Evolutionary conservation across 768 basidiomycete genomes (phyloP), one percentile per base, ranked within the genome.

Genomic region (Clavaria fumosa): DNA sequence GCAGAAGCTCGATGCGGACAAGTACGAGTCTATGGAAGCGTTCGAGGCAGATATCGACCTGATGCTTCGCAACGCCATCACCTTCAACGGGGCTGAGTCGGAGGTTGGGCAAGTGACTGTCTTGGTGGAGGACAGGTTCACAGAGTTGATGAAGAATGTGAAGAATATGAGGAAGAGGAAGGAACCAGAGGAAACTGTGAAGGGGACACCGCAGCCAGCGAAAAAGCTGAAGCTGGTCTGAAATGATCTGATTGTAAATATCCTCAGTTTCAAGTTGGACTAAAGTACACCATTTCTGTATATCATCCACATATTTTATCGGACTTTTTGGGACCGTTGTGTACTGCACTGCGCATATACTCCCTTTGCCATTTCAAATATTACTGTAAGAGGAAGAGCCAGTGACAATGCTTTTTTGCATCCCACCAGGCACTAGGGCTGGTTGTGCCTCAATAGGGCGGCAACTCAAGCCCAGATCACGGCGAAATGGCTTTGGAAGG

Each of bases 1-100:
- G 43, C 66, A 66, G 49, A 88, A 80, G 53, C 63, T 96, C 41
- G 82, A 88, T 41, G 60, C 59, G 23, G 88, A 89, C 60, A 80
- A 78, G 55, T 91, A 91, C 53, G 75, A 79, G 22, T 69, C 74
- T 2, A 56, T 75, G 36, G 80, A 83, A 32, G 74, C 73, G 2
- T 77, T 93, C 49, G 80, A 85, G 51, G 79, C 75, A 2, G 93
- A 97, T 52, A 58, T 91, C 38, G 72, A 79, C 31, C 67, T 91
- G 30, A 93, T 97, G 89, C 57, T 86, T 41, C 60, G 71, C 42
- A 97, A 96, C 51, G 86, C 91, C 11, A 70, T 82, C 53, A 71
- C 67, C 37, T 97, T 95, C 67, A 97, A 97, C 46, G 82, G 81
- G 0, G 61, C 61, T 2, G 75, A 78, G 31, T 83, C 82, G 2